phyloP scores from a whole-genome alignment of 1,284 basidiomycete genomes.

The Dichomitus squalens region DNA sequence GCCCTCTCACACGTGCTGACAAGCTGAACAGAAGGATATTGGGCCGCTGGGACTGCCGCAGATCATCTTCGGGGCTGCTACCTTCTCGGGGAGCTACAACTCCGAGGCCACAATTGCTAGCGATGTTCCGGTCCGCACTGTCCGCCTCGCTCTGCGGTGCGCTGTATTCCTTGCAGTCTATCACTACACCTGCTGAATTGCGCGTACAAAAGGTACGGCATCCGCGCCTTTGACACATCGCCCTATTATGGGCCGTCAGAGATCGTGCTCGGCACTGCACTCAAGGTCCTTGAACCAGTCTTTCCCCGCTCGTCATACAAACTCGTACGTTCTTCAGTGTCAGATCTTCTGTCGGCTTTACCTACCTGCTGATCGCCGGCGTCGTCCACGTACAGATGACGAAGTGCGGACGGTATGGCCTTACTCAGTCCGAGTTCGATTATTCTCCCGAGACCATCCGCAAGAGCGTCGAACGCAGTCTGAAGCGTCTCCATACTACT shows the following conservation, averaged over 20 bases:
- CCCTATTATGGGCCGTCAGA: slow-evolving; percentile 92
- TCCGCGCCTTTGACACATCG: slow-evolving; percentile 89
- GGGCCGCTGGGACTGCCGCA: slow-evolving; percentile 46
- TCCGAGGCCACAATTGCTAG: slow-evolving; percentile 61
- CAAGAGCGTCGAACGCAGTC: slow-evolving; percentile 69
- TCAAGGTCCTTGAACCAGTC: slow-evolving; percentile 64
- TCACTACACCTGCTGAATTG: neutral
- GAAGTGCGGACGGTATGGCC: slow-evolving; percentile 91
- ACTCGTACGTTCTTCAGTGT: slow-evolving; percentile 49
- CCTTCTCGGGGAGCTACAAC: slow-evolving; percentile 79
- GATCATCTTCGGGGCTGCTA: slow-evolving; percentile 67
- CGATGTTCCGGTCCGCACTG: slow-evolving; percentile 65
- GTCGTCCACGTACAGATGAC: slow-evolving; percentile 64
- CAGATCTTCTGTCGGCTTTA: neutral
- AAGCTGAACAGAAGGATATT: slow-evolving; percentile 26
- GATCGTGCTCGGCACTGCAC: slow-evolving; percentile 79
- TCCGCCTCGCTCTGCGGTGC: slow-evolving; percentile 81
- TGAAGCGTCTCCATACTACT: slow-evolving; percentile 75
- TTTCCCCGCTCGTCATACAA: slow-evolving; percentile 83
- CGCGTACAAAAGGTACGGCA: slow-evolving; percentile 69
- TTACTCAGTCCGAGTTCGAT: slow-evolving; percentile 65
- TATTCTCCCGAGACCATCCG: slow-evolving; percentile 77
- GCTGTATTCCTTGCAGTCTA: slow-evolving; percentile 14
- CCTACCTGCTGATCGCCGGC: neutral
- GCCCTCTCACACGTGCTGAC: neutral